phyloP scores from a whole-genome alignment of 441 rosid species.

The Gossypium aridum region DNA sequence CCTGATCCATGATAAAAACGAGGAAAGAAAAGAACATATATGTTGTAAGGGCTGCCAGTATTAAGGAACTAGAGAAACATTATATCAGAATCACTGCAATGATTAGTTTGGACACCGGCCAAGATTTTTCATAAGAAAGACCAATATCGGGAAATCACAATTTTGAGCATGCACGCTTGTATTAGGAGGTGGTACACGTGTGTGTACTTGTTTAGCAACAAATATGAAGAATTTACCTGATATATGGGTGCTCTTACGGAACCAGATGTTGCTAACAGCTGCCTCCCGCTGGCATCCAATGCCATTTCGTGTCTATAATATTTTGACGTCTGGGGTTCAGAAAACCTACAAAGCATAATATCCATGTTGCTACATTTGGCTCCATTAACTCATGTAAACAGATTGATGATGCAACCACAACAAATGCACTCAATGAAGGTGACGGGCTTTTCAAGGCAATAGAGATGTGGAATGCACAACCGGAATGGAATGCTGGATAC shows the following conservation, averaged over 20 bases:
- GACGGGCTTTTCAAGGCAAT: background rate
- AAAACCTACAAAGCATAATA: slow-evolving; percentile 28
- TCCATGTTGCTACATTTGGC: background rate
- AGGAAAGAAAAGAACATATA: background rate
- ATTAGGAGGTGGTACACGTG: background rate
- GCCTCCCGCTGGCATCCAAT: slow-evolving; percentile 51
- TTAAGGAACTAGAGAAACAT: background rate
- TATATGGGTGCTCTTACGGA: slow-evolving; percentile 59
- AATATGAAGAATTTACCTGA: slow-evolving; percentile 27
- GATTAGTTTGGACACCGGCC: background rate
- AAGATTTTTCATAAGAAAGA: background rate
- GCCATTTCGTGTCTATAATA: slow-evolving; percentile 54
- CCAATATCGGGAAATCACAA: background rate
- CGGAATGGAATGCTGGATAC: background rate
- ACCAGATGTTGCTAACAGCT: slow-evolving; percentile 44
- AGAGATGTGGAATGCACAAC: background rate
- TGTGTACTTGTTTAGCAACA: background rate
- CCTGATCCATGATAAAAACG: slow-evolving; percentile 24
- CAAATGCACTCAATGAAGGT: background rate
- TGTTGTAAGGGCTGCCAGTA: background rate
- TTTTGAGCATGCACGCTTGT: background rate
- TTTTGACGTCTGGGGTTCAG: slow-evolving; percentile 27
- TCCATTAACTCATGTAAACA: slow-evolving; percentile 2
- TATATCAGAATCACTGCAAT: background rate
- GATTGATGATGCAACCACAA: background rate